phyloP scores from a whole-genome alignment of 345 rosid species.

The Aethionema arabicum region DNA sequence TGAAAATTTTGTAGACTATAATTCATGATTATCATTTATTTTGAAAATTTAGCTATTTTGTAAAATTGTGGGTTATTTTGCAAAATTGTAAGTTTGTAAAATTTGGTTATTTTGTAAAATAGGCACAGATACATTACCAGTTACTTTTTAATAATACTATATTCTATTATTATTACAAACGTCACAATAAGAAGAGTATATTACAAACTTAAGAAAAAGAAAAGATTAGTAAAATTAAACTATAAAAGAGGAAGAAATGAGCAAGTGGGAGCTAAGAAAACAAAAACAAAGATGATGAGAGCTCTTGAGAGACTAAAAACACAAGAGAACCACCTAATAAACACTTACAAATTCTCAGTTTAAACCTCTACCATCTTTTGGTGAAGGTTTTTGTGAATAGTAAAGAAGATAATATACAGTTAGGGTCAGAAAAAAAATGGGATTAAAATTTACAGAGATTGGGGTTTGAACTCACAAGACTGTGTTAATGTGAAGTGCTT shows the following conservation, averaged over 20 bases:
- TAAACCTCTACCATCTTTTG: neutral
- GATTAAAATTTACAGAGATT: constrained; percentile 19
- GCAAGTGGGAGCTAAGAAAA: neutral
- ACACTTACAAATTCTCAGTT: constrained; percentile 21
- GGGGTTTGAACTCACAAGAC: constrained; percentile 51
- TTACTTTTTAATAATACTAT: too few species aligned
- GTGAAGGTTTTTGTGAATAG: neutral
- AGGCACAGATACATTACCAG: too few species aligned
- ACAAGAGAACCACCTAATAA: constrained; percentile 26
- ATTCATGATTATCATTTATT: too few species aligned
- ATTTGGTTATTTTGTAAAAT: too few species aligned
- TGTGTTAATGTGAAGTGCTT: constrained; percentile 92
- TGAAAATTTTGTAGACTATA: too few species aligned
- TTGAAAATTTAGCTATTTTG: too few species aligned
- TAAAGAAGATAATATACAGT: constrained; percentile 5
- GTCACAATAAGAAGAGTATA: too few species aligned
- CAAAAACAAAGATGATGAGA: constrained; percentile 2
- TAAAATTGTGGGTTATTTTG: too few species aligned
- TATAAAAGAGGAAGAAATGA: neutral
- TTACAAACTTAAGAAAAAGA: too few species aligned
- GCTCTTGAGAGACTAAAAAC: constrained; percentile 17
- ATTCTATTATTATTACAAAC: too few species aligned
- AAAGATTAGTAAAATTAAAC: too few species aligned
- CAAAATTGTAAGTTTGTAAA: too few species aligned
- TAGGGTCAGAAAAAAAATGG: constrained; percentile 5